Conservation (phyloP, 2,329 filamentous ascomycete genomes). For the Fusarium penzigii region DNA sequence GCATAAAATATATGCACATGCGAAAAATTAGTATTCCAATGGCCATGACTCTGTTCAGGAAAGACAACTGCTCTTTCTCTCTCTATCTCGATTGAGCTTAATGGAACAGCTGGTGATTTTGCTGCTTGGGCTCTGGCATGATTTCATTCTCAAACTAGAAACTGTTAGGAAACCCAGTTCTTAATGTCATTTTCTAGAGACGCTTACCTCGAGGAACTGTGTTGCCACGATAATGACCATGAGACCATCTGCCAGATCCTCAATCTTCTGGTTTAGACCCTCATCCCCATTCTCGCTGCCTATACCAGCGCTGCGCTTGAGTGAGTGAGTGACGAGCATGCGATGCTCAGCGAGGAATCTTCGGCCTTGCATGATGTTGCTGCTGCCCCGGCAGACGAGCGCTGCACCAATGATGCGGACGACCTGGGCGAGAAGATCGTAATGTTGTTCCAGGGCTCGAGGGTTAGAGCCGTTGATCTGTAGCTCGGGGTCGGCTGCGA, state of each 20-base stretch:
- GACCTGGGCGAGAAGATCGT: conserved; percentile 77
- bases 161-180: conserved; percentile 15
- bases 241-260: conserved; percentile 81
- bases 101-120: conserved; percentile 42
- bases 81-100: conserved; percentile 18
- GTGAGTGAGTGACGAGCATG: conserved; percentile 80
- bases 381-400: conserved; percentile 76
- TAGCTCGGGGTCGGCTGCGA: conserved; percentile 87
- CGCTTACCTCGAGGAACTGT: conserved; percentile 78
- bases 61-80: not conserved
- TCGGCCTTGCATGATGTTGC: conserved; percentile 79
- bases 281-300: conserved; percentile 47
- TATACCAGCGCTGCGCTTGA: conserved; percentile 86
- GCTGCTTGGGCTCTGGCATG: conserved; percentile 34
- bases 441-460: conserved; percentile 76
- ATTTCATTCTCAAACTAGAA: conserved; percentile 45
- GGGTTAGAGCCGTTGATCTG: conserved; percentile 74
- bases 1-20: conserved; percentile 16
- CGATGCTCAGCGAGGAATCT: conserved; percentile 82
- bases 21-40: conserved; percentile 10
- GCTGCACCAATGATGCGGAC: conserved; percentile 81
- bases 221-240: conserved; percentile 81
- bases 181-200: not conserved
- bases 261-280: conserved; percentile 61
- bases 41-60: not conserved